These are phyloP conservation scores for Grosmannia serpens DNA, from an alignment of 2,329 filamentous ascomycete genomes.

Conservation along the genomic window DNA sequence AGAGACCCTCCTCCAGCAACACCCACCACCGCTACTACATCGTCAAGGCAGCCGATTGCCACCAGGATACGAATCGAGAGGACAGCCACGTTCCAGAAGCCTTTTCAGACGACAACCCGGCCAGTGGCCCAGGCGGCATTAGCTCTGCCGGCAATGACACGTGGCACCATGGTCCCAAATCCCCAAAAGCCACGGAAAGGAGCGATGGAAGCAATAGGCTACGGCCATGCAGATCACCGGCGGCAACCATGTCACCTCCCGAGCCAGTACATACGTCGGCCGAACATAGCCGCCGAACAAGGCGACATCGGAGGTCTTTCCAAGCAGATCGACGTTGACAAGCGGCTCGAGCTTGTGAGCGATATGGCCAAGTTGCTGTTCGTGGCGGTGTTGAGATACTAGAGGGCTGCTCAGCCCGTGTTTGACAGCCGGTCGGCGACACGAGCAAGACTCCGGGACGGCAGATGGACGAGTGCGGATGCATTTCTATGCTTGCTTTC, in stretches of 20 bases:
- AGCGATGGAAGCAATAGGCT: not conserved
- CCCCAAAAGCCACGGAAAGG: too few relatives aligned
- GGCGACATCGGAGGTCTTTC: conserved; percentile 14
- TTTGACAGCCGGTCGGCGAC: conserved; percentile 26
- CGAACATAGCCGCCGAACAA: not conserved
- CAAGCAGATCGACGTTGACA: not conserved
- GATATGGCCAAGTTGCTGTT: conserved; percentile 10
- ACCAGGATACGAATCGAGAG: conserved; percentile 7
- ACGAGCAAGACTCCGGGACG: conserved; percentile 17
- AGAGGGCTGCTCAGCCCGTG: conserved; percentile 25
- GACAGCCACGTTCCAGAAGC: not conserved
- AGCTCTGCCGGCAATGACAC: conserved; percentile 6
- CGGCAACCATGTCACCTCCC: not conserved
- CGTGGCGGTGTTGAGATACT: conserved; percentile 18
- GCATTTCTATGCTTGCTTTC: conserved; percentile 16
- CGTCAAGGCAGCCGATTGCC: conserved; percentile 8
- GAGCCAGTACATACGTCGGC: not conserved
- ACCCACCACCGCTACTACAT: conserved; percentile 14
- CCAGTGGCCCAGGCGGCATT: conserved; percentile 15
- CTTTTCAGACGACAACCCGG: not conserved
- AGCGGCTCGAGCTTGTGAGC: not conserved
- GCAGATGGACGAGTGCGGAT: conserved; percentile 17
- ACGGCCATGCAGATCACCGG: not conserved
- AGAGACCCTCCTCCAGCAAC: conserved; percentile 13
- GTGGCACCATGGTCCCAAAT: not conserved